phyloP scores from a whole-genome alignment of 345 rosid genomes.

The Murraya koenigii region DNA sequence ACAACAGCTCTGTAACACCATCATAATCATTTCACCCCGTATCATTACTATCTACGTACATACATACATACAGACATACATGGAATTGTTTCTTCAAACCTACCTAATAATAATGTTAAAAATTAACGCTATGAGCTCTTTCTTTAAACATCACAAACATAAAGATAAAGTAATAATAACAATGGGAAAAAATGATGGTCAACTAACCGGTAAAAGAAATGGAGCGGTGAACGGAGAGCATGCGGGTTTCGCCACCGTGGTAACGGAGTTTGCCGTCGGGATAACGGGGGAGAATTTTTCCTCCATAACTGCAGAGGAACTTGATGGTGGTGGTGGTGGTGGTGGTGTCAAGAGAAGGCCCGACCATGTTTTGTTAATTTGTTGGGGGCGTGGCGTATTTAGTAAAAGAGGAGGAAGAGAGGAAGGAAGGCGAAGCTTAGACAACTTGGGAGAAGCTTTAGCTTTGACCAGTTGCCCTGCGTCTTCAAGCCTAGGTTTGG shows the following conservation, averaged over 20 bases:
- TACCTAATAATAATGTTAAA: too few relatives aligned
- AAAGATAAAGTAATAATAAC: not conserved
- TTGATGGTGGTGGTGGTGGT: slow-evolving; percentile 43
- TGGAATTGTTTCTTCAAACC: not conserved
- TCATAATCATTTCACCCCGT: slow-evolving; percentile 21
- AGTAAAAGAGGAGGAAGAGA: not conserved
- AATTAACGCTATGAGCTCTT: too few relatives aligned
- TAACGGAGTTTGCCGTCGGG: slow-evolving; percentile 90
- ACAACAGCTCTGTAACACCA: slow-evolving; percentile 57
- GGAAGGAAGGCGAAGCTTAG: not conserved
- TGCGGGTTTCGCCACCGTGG: slow-evolving; percentile 82
- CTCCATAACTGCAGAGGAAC: slow-evolving; percentile 88
- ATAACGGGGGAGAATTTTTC: slow-evolving; percentile 78
- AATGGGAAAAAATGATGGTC: not conserved
- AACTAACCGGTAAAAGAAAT: slow-evolving; percentile 64
- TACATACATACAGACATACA: not conserved
- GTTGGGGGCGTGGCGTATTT: not conserved
- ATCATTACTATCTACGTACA: not conserved
- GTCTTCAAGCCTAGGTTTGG: slow-evolving; percentile 43
- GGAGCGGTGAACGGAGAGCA: slow-evolving; percentile 77
- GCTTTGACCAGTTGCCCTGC: slow-evolving; percentile 22
- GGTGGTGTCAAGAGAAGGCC: slow-evolving; percentile 23
- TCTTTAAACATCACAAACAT: too few relatives aligned
- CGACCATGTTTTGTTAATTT: slow-evolving; percentile 39
- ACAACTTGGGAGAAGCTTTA: slow-evolving; percentile 8